Evolutionary conservation across 129 eudicot genomes (phyloP).

Genomic region (Arctium lappa): DNA sequence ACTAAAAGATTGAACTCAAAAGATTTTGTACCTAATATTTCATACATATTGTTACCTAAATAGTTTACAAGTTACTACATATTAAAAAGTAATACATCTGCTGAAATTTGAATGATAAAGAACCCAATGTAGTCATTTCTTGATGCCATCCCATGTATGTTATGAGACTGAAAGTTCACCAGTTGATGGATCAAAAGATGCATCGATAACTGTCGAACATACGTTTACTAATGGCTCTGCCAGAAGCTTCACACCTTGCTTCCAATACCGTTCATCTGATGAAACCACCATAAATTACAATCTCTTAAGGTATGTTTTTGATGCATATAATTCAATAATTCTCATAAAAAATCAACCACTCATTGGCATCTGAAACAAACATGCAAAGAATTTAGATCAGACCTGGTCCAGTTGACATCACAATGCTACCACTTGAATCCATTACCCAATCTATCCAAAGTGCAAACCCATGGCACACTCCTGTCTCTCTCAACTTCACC

Average conservation of each 20-base stretch:
- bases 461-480: slow-evolving; percentile 83
- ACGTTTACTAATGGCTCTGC: slow-evolving; percentile 37
- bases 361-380: neutral
- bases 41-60: too few species aligned
- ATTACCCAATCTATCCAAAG: slow-evolving; percentile 97
- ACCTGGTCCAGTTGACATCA: slow-evolving; percentile 87
- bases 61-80: too few species aligned
- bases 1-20: too few species aligned
- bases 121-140: too few species aligned
- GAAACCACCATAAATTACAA: neutral
- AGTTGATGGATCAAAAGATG: slow-evolving; percentile 59
- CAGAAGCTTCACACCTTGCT: slow-evolving; percentile 86
- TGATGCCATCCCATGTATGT: neutral
- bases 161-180: slow-evolving; percentile 48
- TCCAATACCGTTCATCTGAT: slow-evolving; percentile 79
- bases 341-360: neutral
- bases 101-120: too few species aligned
- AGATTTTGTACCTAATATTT: too few species aligned
- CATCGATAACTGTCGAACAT: slow-evolving; percentile 39
- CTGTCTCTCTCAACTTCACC: slow-evolving; percentile 50
- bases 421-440: slow-evolving; percentile 40
- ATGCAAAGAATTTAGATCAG: neutral
- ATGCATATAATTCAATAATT: neutral
- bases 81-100: too few species aligned
- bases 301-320: neutral